Evolutionary conservation across 345 rosid genomes (phyloP), one percentile per base, ranked within the genome.

Genomic region (Physaria fendleri): DNA sequence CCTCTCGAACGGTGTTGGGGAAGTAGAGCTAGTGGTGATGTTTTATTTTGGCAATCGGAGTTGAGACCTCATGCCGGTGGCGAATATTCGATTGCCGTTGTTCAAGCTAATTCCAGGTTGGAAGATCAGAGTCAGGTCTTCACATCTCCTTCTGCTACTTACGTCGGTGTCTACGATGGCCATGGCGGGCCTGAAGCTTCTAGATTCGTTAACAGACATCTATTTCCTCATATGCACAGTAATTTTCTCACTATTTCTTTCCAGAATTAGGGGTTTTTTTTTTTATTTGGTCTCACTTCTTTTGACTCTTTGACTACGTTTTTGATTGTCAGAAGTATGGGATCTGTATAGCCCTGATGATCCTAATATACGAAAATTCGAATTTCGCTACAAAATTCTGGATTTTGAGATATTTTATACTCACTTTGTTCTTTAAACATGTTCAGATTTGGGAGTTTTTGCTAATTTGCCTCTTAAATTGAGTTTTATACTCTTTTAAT

Each of bases 121-220:
- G 99, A 93, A 48, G 99, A 93, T 59, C 99, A 93, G 64, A 84
- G 95, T 40, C 95, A 93, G 68, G 99, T 93, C 6, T 83, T 73
- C 27, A 79, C 94, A 0, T 83, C 95, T 12, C 75, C 94, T 5
- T 85, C 79, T 2, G 88, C 84, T 8, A 93, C 95, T 66, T 93
- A 73, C 46, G 82, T 89, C 13, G 99, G 99, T n/a, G 90, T 93
- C 40, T 81, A 87, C 59, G 99, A 93, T 47, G 99, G 97, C 2
- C 99, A 93, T 43, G 99, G 99, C 2, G 99, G 99, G 0, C 97
- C 99, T 7, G 99, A 93, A 66, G 97, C 99, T 65, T 82, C 97
- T 14, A 59, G 97, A 69, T 93, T 93, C 68, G 91, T 93, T 61
- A 89, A 87, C 54, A 77, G 78, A 56, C 88, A 87, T 59, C 79